Conservation (phyloP, 768 basidiomycete genomes). For the Lanmaoa rubissima region DNA sequence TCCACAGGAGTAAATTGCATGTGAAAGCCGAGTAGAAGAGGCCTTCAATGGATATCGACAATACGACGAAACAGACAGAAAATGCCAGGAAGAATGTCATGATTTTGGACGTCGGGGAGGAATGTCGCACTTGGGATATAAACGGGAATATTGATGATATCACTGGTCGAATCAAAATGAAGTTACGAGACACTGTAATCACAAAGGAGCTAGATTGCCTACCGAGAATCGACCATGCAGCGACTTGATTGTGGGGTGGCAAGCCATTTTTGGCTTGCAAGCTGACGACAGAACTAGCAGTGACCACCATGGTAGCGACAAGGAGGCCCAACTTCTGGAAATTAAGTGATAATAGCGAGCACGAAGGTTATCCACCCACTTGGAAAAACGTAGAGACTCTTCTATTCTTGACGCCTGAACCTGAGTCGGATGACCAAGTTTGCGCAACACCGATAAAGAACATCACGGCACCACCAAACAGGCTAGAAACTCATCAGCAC, state of each 20-base stretch:
- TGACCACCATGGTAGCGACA: constrained; percentile 47
- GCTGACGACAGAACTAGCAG: constrained; percentile 53
- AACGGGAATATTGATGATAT: constrained; percentile 54
- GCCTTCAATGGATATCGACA: constrained; percentile 81
- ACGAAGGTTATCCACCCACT: constrained; percentile 12
- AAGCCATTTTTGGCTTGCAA: constrained; percentile 68
- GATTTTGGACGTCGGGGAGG: constrained; percentile 48
- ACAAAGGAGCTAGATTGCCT: constrained; percentile 17
- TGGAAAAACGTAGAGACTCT: constrained; percentile 18
- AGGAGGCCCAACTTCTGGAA: constrained; percentile 44
- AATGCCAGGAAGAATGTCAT: constrained; percentile 69
- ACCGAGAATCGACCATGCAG: constrained; percentile 70
- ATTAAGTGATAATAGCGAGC: not conserved
- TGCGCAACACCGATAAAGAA: constrained; percentile 34
- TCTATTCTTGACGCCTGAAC: not conserved
- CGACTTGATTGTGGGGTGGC: constrained; percentile 54
- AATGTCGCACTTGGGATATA: constrained; percentile 33
- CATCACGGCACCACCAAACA: constrained; percentile 48
- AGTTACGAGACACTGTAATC: not conserved
- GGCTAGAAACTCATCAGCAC: constrained; percentile 31
- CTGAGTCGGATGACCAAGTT: constrained; percentile 3
- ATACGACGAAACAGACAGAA: constrained; percentile 69
- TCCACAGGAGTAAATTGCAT: constrained; percentile 62
- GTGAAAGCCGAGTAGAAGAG: constrained; percentile 76
- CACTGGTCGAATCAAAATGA: constrained; percentile 41